Conservation (phyloP, 192 early-diverging fungal species). For the Phlyctochytrium planicorne region DNA sequence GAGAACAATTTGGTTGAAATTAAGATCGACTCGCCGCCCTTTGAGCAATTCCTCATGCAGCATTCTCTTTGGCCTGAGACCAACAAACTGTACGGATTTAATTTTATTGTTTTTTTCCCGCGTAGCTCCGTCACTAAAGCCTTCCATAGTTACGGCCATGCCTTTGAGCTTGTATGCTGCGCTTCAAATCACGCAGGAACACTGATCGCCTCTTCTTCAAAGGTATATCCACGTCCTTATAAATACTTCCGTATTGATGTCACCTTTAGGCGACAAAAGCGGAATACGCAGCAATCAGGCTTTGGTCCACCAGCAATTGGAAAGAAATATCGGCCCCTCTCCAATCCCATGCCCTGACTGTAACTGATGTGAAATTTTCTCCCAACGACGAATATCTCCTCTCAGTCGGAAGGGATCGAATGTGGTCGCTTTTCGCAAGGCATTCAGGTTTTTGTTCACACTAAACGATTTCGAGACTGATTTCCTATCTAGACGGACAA, state of each 20-base stretch:
- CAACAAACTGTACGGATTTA: slow-evolving; percentile 77
- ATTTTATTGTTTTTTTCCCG: no score
- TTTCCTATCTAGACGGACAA: background rate
- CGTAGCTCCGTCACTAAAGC: background rate
- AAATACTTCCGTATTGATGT: slow-evolving; percentile 7
- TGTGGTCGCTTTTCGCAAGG: slow-evolving; percentile 80
- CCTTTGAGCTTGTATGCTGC: slow-evolving; percentile 83
- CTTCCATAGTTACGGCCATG: slow-evolving; percentile 73
- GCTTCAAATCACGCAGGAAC: slow-evolving; percentile 70
- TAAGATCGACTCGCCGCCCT: slow-evolving; percentile 66
- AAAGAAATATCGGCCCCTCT: slow-evolving; percentile 62
- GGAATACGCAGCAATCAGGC: slow-evolving; percentile 71
- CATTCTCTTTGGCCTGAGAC: slow-evolving; percentile 95
- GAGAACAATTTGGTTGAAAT: no score
- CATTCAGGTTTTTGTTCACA: slow-evolving; percentile 3
- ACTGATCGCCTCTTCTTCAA: slow-evolving; percentile 74
- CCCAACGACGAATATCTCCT: slow-evolving; percentile 69
- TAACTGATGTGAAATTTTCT: slow-evolving; percentile 82
- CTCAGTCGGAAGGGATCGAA: slow-evolving; percentile 82
- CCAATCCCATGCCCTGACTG: slow-evolving; percentile 74
- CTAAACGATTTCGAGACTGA: background rate
- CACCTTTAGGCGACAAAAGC: slow-evolving; percentile 59
- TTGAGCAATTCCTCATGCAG: slow-evolving; percentile 87
- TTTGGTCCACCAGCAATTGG: slow-evolving; percentile 70
- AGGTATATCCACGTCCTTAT: slow-evolving; percentile 40